Base-by-base conservation (phyloP, 306 rosid species). In the Delonix regia region DNA sequence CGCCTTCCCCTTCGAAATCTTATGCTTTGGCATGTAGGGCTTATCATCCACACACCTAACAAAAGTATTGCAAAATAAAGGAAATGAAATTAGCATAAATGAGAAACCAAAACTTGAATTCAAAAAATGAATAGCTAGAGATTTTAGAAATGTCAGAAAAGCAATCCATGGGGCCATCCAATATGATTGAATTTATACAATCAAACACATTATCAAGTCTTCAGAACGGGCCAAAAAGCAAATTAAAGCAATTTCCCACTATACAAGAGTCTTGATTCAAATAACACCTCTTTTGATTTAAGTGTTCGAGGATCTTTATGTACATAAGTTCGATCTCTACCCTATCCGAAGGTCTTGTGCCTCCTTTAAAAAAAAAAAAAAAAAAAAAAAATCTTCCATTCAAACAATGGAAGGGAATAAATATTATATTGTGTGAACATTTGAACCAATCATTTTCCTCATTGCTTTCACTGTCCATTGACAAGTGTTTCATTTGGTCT, bases 1-100 rank as follows among this genome's bases (percentile, higher is more conserved):
- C 41, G 94, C 90, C 87, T 83, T 94, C 69, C 85, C 96, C 69
- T 85, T 86, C 27, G 94, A 90, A 41, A 87, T 70, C 47, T 90
- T 89, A 72, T 82, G 85, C 28, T 79, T 69, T 42, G 92, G 87
- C 66, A 55, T 6, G n/a, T 75, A 61, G 1, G 90, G 88, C 53
- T 77, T 77, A 33, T 87, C 92, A 15, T 87, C 92, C 14, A 81
- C 91, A 81, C 96, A 88, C 88, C 96, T 94, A 76, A 69, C 66
- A 82, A 33, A 16, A 63, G 56, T 61, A 24, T 78, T 73, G 44
- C 24, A 34, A 41, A 41, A 38, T 12, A 57, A 45, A 13, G 0
- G 48, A 48, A 27, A 38, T 16, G n/a, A 34, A 42, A 44, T 25
- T n/a, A 45, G 22, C 11, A 39, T 39, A 39, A 72, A 62, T 24